Evolutionary conservation across 1,284 basidiomycete genomes (phyloP).

Genomic region (Pulveroboletus sp.): DNA sequence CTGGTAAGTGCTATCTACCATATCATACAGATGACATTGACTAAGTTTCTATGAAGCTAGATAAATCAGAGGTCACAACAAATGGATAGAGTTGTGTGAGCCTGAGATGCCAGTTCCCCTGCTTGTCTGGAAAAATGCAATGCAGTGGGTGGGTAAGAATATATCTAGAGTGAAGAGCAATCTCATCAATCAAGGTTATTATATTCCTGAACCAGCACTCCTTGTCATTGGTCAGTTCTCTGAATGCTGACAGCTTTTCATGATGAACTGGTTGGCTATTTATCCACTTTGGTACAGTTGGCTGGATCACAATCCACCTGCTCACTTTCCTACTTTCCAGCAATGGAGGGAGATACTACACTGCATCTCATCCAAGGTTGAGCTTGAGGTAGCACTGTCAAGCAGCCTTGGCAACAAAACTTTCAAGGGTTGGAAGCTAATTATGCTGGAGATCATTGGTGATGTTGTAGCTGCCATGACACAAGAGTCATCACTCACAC

Average conservation of each 20-base stretch:
- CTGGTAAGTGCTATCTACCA: background rate
- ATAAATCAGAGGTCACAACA: background rate
- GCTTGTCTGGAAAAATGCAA: background rate
- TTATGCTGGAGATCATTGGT: background rate
- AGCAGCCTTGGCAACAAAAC: background rate
- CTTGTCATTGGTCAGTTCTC: background rate
- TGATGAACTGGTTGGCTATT: slow-evolving; percentile 12
- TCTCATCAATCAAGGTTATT: background rate
- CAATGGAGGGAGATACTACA: background rate
- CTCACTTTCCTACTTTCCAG: background rate
- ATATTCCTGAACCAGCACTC: slow-evolving; percentile 6
- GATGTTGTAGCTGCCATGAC: background rate
- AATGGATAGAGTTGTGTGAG: background rate
- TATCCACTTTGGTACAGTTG: background rate
- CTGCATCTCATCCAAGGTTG: background rate
- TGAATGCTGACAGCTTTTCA: background rate
- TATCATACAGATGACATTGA: background rate
- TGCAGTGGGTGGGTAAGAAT: background rate
- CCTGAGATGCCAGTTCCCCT: background rate
- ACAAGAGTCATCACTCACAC: background rate
- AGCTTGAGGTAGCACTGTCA: background rate
- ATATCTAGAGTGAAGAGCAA: background rate
- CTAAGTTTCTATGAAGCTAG: background rate
- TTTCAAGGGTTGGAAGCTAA: background rate
- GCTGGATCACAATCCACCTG: background rate